Evolutionary conservation across 371 early-diverging fungal genomes (phyloP).

Genomic region (Conidiobolus coronatus): DNA sequence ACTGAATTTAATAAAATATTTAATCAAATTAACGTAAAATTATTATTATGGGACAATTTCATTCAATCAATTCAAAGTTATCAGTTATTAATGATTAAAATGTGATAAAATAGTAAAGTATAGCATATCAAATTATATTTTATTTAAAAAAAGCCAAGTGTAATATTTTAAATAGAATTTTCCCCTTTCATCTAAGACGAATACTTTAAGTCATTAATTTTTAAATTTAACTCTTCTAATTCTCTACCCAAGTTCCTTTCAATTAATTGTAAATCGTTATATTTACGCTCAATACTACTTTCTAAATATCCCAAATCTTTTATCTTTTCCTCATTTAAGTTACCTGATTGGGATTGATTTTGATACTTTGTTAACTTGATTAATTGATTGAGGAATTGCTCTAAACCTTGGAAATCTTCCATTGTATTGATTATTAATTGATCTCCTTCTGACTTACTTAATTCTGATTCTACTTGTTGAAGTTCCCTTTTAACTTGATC

Average conservation of each 20-base stretch:
- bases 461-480: neutral
- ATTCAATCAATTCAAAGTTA: too few relatives aligned
- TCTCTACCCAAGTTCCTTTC: neutral
- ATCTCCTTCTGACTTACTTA: neutral
- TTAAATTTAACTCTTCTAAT: neutral
- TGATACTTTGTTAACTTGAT: too few relatives aligned
- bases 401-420: neutral
- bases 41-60: neutral
- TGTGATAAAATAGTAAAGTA: too few relatives aligned
- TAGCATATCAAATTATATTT: too few relatives aligned
- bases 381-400: neutral
- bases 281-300: neutral
- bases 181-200: too few relatives aligned
- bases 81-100: too few relatives aligned
- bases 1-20: too few relatives aligned
- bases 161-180: too few relatives aligned
- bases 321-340: neutral
- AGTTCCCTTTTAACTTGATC: neutral
- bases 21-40: too few relatives aligned
- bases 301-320: neutral
- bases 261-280: neutral
- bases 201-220: neutral
- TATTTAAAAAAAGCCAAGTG: too few relatives aligned
- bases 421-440: neutral
- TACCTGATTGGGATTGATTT: neutral